These are phyloP conservation scores for Trypanosomatidae sp. DNA, from an alignment of 208 protist genomes.

Conservation along the genomic window DNA sequence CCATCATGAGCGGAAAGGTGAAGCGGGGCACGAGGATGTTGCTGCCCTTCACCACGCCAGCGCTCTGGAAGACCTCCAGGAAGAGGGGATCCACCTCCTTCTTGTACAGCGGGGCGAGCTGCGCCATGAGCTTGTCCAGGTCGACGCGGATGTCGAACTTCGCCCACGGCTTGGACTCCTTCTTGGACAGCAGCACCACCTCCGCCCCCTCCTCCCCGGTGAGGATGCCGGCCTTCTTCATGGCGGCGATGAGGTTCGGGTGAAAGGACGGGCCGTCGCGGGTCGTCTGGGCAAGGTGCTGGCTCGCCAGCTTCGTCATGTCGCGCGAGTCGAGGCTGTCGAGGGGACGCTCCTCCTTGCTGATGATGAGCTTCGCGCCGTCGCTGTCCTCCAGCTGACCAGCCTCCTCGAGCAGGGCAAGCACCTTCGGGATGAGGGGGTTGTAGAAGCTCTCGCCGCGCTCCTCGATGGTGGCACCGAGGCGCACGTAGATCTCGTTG, in stretches of 20 bases:
- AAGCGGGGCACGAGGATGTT: constrained; percentile 84
- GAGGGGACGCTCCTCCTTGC: constrained; percentile 62
- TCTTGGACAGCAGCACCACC: constrained; percentile 82
- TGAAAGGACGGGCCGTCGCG: constrained; percentile 60
- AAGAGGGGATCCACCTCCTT: constrained; percentile 74
- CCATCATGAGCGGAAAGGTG: constrained; percentile 93
- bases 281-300: constrained; percentile 61
- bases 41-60: constrained; percentile 64
- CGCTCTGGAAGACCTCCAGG: constrained; percentile 71
- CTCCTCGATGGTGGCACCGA: constrained; percentile 87
- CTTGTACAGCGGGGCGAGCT: constrained; percentile 78
- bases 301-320: constrained; percentile 78
- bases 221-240: constrained; percentile 73
- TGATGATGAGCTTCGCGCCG: constrained; percentile 88
- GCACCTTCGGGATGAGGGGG: constrained; percentile 83
- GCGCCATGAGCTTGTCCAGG: constrained; percentile 78
- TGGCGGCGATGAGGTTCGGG: constrained; percentile 76
- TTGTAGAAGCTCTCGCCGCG: constrained; percentile 98
- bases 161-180: constrained; percentile 82
- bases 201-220: constrained; percentile 74
- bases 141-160: constrained; percentile 87
- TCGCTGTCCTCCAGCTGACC: constrained; percentile 81
- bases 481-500: constrained; percentile 91
- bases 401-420: constrained; percentile 77
- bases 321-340: constrained; percentile 69